Base-by-base conservation (phyloP, 2,329 filamentous ascomycete genomes). In the Zalaria sp. region DNA sequence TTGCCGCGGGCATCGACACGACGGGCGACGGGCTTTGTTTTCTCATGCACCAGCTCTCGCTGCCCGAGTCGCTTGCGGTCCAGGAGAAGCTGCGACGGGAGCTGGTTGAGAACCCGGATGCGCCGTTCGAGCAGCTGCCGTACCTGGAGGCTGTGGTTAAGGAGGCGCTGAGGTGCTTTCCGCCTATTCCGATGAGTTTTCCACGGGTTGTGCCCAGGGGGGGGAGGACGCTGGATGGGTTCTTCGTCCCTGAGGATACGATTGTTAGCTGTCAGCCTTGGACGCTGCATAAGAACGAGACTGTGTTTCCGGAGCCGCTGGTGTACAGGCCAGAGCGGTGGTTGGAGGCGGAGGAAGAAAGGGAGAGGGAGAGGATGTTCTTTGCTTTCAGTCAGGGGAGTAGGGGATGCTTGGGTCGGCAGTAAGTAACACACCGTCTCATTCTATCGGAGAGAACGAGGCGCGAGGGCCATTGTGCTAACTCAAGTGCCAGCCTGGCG, bases 1-100 rank as follows among this genome's bases (percentile, higher is more conserved):
- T 83, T 73, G 76, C 73, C 0, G 79, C 79, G 0, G 80, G 79
- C 0, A 81, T 83, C 45, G 79, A 83, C 50, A 83, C 80, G 1
- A 83, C 79, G 0, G 78, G 79, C 10, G 79, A 83, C 49, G 77
- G 69, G 0, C 63, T 83, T 0, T 82, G 77, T 52, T 83, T 83
- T 52, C 63, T 83, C 8, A 79, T 84, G 73, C 79, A 78, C 70
- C 72, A 82, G 53, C 64, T 84, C 2, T 83, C 79, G 2, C 72
- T 75, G 47, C 73, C 76, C 2, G 58, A 66, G 9, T 43, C 39
- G 10, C 28, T 25, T 8, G 37, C 38, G 26, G 40, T 47, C 1
- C 45, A 47, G 18, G 34, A 43, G 3, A 26, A 26, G n/a, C 31
- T 47, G 7, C 43, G 36, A 26, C 25, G 37, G 5, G 45, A 47